A percentile compares a stretch with the other conserved stretches of the same genome.
Conservation (phyloP, 768 basidiomycete genomes). For the Suillus lakei region DNA sequence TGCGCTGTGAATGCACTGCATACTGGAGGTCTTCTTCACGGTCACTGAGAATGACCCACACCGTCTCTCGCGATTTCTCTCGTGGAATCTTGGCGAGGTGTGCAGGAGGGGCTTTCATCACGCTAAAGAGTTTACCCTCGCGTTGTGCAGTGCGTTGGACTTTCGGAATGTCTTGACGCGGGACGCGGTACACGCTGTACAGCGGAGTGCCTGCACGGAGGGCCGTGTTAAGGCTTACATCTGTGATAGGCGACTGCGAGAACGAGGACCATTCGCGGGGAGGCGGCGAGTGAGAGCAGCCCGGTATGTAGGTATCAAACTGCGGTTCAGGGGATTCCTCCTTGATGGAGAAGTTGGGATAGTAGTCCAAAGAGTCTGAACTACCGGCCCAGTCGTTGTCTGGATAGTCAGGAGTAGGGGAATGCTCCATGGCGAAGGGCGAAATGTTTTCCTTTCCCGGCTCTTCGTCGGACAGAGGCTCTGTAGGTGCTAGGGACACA, state of each 20-base stretch:
- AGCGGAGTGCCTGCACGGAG: slow-evolving; percentile 36
- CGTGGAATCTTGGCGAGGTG: slow-evolving; percentile 27
- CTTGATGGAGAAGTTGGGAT: slow-evolving; percentile 1
- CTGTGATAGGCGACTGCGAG: slow-evolving; percentile 29
- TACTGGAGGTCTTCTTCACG: slow-evolving; percentile 37
- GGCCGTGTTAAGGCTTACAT: slow-evolving; percentile 28
- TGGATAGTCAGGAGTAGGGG: slow-evolving; percentile 12
- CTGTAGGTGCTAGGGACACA: slow-evolving; percentile 34
- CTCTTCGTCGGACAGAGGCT: slow-evolving; percentile 29
- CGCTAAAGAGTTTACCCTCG: slow-evolving; percentile 37
- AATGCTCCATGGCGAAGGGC: background rate
- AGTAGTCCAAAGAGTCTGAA: slow-evolving; percentile 3
- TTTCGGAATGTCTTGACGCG: slow-evolving; percentile 29
- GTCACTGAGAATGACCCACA: slow-evolving; percentile 38
- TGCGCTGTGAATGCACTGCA: slow-evolving; percentile 37
- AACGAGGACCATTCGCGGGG: slow-evolving; percentile 31
- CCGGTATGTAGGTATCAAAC: slow-evolving; percentile 17
- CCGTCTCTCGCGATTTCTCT: slow-evolving; percentile 24
- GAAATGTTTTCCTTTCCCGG: slow-evolving; percentile 6
- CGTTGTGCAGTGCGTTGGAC: slow-evolving; percentile 31
- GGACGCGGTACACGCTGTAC: slow-evolving; percentile 39
- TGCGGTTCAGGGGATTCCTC: slow-evolving; percentile 16
- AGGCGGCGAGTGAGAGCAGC: slow-evolving; percentile 24
- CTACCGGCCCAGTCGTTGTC: slow-evolving; percentile 11
- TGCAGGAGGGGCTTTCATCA: slow-evolving; percentile 29